Percentiles rank a stretch among this genome's conserved stretches.
These are phyloP conservation scores for Elaeis guineensis DNA, from an alignment of 176 grass and related monocot genomes.

Conservation along the genomic window DNA sequence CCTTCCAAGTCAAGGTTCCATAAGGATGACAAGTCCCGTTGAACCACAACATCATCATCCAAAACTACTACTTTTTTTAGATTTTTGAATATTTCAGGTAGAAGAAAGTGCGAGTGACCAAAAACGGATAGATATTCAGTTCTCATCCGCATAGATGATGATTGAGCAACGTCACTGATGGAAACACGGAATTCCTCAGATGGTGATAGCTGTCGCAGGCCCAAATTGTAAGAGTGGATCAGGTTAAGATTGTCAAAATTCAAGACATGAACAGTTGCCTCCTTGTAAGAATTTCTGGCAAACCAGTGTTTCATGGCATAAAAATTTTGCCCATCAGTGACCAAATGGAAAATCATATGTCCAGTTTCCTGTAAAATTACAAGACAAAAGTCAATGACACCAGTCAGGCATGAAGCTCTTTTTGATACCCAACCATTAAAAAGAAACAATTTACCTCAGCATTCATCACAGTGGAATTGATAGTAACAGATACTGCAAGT, in stretches of 20 bases:
- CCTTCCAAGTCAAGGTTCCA: constrained; percentile 66
- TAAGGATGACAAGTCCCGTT: constrained; percentile 56
- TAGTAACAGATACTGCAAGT: constrained; percentile 56
- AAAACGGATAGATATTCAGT: constrained; percentile 81
- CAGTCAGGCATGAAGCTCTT: not conserved
- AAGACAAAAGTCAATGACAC: constrained; percentile 23
- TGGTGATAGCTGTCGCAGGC: constrained; percentile 35
- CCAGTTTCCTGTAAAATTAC: constrained; percentile 58
- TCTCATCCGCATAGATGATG: constrained; percentile 23
- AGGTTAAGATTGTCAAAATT: constrained; percentile 50
- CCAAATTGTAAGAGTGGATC: constrained; percentile 14
- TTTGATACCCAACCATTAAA: too few relatives aligned
- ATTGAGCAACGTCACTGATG: constrained; percentile 18
- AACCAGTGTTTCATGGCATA: constrained; percentile 82
- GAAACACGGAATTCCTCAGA: constrained; percentile 73
- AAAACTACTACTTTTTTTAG: constrained; percentile 63
- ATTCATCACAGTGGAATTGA: constrained; percentile 72
- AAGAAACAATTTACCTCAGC: constrained; percentile 32
- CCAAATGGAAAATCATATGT: constrained; percentile 62
- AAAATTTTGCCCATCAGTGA: constrained; percentile 61
- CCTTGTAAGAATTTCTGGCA: constrained; percentile 50
- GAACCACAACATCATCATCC: constrained; percentile 76
- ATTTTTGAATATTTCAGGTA: constrained; percentile 69
- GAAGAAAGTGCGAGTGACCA: constrained; percentile 70
- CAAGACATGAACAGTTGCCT: constrained; percentile 34